Evolutionary conservation across 2,329 filamentous ascomycete genomes (phyloP).

Genomic region (Pseudogymnoascus sp.): DNA sequence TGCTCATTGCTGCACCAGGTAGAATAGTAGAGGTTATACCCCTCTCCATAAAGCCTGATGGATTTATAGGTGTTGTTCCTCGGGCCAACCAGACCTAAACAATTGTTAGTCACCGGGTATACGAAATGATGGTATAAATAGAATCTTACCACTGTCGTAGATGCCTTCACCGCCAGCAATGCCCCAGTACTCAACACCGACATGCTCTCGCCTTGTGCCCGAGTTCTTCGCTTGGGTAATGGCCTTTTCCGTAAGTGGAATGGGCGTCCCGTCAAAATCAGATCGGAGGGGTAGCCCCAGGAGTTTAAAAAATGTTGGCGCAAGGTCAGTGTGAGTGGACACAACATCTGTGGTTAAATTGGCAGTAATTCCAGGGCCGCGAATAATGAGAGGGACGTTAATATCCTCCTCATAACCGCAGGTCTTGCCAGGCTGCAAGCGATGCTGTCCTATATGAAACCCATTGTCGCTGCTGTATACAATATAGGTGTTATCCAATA

Average conservation of each 20-base stretch:
- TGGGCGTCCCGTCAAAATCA: constrained; percentile 40
- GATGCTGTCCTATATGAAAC: constrained; percentile 45
- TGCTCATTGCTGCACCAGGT: constrained; percentile 63
- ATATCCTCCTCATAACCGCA: constrained; percentile 46
- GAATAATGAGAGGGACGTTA: constrained; percentile 46
- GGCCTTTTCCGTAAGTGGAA: constrained; percentile 29
- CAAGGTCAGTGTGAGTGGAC: constrained; percentile 47
- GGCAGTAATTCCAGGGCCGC: constrained; percentile 46
- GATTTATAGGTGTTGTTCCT: constrained; percentile 44
- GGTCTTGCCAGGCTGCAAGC: constrained; percentile 42
- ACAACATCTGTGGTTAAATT: constrained; percentile 36
- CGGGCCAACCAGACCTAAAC: constrained; percentile 15
- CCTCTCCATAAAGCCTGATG: constrained; percentile 35
- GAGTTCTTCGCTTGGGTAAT: constrained; percentile 17
- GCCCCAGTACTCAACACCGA: constrained; percentile 42
- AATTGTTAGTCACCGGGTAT: neutral
- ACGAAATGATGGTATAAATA: neutral
- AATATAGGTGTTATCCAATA: constrained; percentile 45
- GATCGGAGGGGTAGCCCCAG: constrained; percentile 30
- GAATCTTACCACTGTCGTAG: constrained; percentile 16
- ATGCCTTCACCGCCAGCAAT: constrained; percentile 23
- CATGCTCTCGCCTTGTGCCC: constrained; percentile 35
- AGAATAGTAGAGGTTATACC: constrained; percentile 56
- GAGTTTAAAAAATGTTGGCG: constrained; percentile 40
- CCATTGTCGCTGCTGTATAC: constrained; percentile 52